phyloP scores from a whole-genome alignment of 2,329 filamentous ascomycete species.

The Ceratocystis cubensis region DNA sequence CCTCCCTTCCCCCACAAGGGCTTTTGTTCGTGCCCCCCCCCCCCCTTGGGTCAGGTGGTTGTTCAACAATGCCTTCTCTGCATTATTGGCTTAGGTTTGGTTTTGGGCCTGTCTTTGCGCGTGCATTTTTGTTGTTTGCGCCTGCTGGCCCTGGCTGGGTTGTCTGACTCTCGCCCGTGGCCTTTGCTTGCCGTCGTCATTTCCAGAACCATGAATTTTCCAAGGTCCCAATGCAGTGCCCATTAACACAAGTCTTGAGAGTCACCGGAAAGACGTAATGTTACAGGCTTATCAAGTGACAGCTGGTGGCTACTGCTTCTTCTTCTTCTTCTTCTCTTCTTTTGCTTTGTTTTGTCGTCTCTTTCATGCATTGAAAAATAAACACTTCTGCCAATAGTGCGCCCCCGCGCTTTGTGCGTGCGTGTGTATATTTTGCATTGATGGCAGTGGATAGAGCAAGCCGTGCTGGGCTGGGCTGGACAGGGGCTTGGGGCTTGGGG shows the following conservation, averaged over 20 bases:
- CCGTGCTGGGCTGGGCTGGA: background rate
- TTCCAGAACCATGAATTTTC: background rate
- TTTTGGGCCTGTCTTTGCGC: background rate
- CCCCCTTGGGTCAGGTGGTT: too few species aligned
- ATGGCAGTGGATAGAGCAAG: background rate
- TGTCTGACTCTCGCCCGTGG: background rate
- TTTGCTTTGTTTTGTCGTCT: background rate
- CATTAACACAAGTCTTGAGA: background rate
- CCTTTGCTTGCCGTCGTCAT: background rate
- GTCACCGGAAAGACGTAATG: background rate
- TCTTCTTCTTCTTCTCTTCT: background rate
- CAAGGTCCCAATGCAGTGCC: background rate
- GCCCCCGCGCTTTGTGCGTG: background rate
- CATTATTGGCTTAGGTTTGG: background rate
- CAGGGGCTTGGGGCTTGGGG: background rate
- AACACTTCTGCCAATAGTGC: background rate
- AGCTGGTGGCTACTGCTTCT: background rate
- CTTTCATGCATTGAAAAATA: background rate
- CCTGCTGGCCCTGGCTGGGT: background rate
- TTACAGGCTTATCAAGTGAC: background rate
- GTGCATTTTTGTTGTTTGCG: background rate
- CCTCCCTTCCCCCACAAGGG: too few species aligned
- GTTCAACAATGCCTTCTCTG: background rate
- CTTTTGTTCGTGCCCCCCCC: too few species aligned
- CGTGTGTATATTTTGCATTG: background rate